Evolutionary conservation across 2,329 filamentous ascomycete species (phyloP).

Genomic region (Sphaerostilbella broomeana): DNA sequence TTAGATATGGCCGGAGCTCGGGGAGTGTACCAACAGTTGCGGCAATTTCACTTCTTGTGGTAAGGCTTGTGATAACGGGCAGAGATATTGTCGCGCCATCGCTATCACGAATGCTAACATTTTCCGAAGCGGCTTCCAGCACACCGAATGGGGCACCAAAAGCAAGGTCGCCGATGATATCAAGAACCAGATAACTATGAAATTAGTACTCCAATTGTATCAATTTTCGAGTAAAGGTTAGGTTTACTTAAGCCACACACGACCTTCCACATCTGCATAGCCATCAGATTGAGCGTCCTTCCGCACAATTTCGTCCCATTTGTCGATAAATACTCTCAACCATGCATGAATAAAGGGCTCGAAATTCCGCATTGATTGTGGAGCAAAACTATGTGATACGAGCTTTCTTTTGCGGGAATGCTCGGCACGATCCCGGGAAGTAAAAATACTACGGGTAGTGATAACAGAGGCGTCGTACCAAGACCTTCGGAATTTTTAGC

Average conservation of each 20-base stretch:
- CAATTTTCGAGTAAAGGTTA: too few relatives aligned
- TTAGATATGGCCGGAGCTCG: conserved; percentile 68
- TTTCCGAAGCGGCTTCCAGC: conserved; percentile 67
- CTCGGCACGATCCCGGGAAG: conserved; percentile 73
- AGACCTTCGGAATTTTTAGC: too few relatives aligned
- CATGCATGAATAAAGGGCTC: conserved; percentile 85
- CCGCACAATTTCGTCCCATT: conserved; percentile 63
- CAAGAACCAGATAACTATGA: conserved; percentile 50
- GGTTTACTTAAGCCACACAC: conserved; percentile 71
- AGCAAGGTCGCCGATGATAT: conserved; percentile 43
- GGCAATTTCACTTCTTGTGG: conserved; percentile 80
- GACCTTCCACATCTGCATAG: too few relatives aligned
- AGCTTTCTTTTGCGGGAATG: conserved; percentile 87
- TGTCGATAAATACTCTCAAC: conserved; percentile 62
- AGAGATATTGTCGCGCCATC: conserved; percentile 60
- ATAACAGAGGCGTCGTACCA: conserved; percentile 92
- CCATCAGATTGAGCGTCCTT: conserved; percentile 54
- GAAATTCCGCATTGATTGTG: conserved; percentile 75
- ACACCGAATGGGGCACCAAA: conserved; percentile 55
- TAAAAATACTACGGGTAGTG: conserved; percentile 80
- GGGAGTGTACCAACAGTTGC: conserved; percentile 72
- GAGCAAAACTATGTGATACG: conserved; percentile 77
- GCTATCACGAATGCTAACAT: conserved; percentile 64
- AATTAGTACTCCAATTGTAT: too few relatives aligned
- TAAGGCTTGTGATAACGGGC: conserved; percentile 79